Base-by-base conservation (phyloP, 148 eudicot genomes). In the Camellia lanceoleosa region DNA sequence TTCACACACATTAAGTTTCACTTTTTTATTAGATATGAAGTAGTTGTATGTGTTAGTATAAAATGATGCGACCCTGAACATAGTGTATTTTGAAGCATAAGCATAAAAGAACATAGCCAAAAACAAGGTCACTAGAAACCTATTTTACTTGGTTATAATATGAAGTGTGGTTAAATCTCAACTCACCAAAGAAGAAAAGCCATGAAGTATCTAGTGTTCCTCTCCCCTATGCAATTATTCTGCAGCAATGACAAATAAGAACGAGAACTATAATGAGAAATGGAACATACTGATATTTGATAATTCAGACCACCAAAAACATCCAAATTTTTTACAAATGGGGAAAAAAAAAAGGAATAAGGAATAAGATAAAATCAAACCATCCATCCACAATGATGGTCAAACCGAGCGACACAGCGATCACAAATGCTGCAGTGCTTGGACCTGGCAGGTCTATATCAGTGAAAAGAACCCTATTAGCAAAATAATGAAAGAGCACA, bases 201-300 rank as follows among this genome's bases (percentile, higher is more conserved):
- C 90, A 96, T 79, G 73, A 96, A 96, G 85, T 91, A 93, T 72
- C 91, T 85, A 43, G 95, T 92, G 86, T 96, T 96, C 83, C 85
- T 94, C 89, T 96, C 99, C 79, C 99, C 99, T 70, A 96, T 92
- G 87, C 99, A 96, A 85, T 96, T 96, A 89, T 96, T 96, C 99
- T 96, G 94, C 89, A 85, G 72, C 3, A 62, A 56, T 74, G 18
- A 75, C 49, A 83, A 78, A 79, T 5, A 79, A 55, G 80, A 79
- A 10, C 20, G 8, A 64, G 59, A 75, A 38, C 18, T 23, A 16
- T 73, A 67, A 76, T 49, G 56, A 38, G 41, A 46, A 44, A 69
- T 14, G 44, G 52, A 5, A 68, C 79, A 13, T 64, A 73, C 64
- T 16, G 16, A 7, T 55, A 12, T 78, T 72, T 18, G 47, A 42